A percentile compares a stretch with the other conserved stretches of the same genome.
phyloP scores from a whole-genome alignment of 1,284 basidiomycete species.

The Sanguinoderma infundibulare region DNA sequence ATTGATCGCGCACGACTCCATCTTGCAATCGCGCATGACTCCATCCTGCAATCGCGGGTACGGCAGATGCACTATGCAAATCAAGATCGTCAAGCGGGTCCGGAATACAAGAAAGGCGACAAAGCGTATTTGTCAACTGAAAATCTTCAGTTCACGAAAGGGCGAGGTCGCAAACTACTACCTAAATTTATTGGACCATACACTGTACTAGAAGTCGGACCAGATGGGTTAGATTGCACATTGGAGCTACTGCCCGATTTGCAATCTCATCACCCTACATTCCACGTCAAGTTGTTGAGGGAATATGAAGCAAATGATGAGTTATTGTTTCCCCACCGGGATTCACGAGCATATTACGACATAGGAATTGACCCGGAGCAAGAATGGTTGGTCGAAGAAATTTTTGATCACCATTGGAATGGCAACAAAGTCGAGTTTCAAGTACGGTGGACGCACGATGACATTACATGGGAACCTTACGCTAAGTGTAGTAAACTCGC shows the following conservation, averaged over 20 bases:
- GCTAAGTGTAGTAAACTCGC: slow-evolving; percentile 20
- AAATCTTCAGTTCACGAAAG: slow-evolving; percentile 40
- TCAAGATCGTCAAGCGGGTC: slow-evolving; percentile 19
- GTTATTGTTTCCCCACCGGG: slow-evolving; percentile 27
- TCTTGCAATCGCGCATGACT: slow-evolving; percentile 34
- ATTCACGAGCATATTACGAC: slow-evolving; percentile 27
- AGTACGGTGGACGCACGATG: slow-evolving; percentile 24
- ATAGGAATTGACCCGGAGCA: slow-evolving; percentile 27
- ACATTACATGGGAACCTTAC: slow-evolving; percentile 18
- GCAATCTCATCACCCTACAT: slow-evolving; percentile 31
- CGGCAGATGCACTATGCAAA: slow-evolving; percentile 34
- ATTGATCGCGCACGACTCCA: slow-evolving; percentile 32
- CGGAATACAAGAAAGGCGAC: slow-evolving; percentile 23
- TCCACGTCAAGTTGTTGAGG: slow-evolving; percentile 32
- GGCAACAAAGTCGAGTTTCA: slow-evolving; percentile 20
- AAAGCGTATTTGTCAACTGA: slow-evolving; percentile 39
- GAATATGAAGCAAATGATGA: slow-evolving; percentile 29
- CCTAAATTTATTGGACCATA: slow-evolving; percentile 41
- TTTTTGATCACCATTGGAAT: slow-evolving; percentile 26
- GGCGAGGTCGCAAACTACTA: slow-evolving; percentile 34
- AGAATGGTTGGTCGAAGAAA: slow-evolving; percentile 29
- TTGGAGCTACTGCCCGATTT: slow-evolving; percentile 34
- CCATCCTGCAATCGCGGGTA: slow-evolving; percentile 30
- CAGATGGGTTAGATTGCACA: slow-evolving; percentile 27
- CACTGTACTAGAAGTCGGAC: slow-evolving; percentile 20